Base-by-base conservation (phyloP, 2,329 filamentous ascomycete species). In the Macrophomina tecta region DNA sequence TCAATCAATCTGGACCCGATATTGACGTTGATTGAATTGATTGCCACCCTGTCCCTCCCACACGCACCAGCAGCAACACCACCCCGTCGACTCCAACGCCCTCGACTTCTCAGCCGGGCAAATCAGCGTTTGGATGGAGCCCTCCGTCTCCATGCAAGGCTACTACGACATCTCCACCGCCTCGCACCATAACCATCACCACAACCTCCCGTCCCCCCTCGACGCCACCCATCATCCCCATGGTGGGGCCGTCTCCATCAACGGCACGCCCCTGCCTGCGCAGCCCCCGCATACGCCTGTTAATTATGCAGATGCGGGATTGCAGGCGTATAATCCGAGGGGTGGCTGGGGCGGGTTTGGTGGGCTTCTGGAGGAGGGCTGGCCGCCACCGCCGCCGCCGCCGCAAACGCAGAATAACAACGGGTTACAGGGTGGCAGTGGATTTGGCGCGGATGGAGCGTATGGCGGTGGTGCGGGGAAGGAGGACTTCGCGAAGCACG, bases 41-140 rank as follows among this genome's bases (percentile, higher is more conserved):
- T n/a, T n/a, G n/a, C n/a, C n/a, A n/a, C n/a, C n/a, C n/a, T n/a
- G n/a, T n/a, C n/a, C n/a, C n/a, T 40, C 38, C 38, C 38, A 40
- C 14, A 2, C 1, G 3, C 38, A 40, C 14, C 48, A 32, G 34
- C n/a, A 38, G 12, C 60, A 51, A 18, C 42, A 64, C n/a, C 30
- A 9, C 61, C 16, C 18, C 23, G 46, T 42, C 28, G 70, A 75
- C 34, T 70, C 75, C 23, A 80, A 79, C 65, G 73, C 74, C 12
- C 78, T 81, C 69, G 78, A 82, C 69, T 81, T 82, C 72, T 72
- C 69, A 23, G 75, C 73, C 60, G 77, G 78, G 12, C 77, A 78
- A 46, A 80, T 82, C 65, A 75, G 76, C 64, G 75, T 81, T 51
- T 74, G 75, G 12, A 80, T 81, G 62, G 78, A 81, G 28, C 72